Conservation (phyloP, 2,329 filamentous ascomycete species). For the Apiospora aurea region DNA sequence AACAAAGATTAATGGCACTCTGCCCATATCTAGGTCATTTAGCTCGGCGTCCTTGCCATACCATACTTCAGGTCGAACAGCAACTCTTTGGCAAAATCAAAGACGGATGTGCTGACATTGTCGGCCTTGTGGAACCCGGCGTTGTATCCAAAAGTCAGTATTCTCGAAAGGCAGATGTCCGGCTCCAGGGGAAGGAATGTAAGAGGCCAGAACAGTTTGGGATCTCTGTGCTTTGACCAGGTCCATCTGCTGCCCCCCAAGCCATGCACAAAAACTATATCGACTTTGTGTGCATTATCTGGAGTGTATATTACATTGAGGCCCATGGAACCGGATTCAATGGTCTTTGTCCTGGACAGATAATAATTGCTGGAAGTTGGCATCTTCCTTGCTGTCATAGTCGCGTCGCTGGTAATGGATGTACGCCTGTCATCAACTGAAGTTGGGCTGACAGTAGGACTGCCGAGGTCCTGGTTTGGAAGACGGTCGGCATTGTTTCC, state of each 20-base stretch:
- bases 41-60: not conserved
- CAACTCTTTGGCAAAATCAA: not conserved
- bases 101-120: not conserved
- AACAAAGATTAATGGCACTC: not conserved
- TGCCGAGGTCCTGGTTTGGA: too few species aligned
- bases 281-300: not conserved
- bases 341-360: too few species aligned
- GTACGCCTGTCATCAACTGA: too few species aligned
- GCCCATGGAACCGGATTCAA: too few species aligned
- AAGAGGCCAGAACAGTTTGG: not conserved
- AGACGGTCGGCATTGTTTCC: too few species aligned
- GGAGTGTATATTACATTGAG: not conserved
- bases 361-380: too few species aligned
- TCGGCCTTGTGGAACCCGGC: constrained; percentile 28
- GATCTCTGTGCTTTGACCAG: not conserved
- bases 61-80: constrained; percentile 1
- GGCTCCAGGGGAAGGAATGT: constrained; percentile 32
- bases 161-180: constrained; percentile 31
- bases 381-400: too few species aligned
- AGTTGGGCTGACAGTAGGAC: too few species aligned
- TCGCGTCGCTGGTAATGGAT: too few species aligned
- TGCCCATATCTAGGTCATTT: not conserved
- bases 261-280: constrained; percentile 33
- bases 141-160: constrained; percentile 38
- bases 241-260: not conserved